Base-by-base conservation (phyloP, 1,284 basidiomycete species). In the Irpex sp. region DNA sequence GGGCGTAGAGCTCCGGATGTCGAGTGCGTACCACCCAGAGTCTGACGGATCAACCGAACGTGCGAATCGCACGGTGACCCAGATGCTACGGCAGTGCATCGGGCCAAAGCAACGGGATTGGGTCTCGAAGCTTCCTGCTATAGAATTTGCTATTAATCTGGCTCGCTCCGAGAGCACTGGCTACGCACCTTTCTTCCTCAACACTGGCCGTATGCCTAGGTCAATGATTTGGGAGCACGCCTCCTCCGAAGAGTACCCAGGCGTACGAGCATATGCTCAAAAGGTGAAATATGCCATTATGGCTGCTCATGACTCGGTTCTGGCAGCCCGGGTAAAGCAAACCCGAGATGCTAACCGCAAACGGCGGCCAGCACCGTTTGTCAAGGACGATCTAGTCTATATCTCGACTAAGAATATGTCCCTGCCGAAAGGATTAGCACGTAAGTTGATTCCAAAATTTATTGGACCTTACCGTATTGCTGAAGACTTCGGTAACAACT, bases 51-150 rank as follows among this genome's bases (percentile, higher is more conserved):
- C 28, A 4, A 28, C 28, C 3, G 28, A 28, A 4, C 28, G 28
- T 5, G 75, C 74, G 0, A 81, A 79, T 58, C 63, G 72, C 0
- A 77, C 76, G 0, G 65, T 79, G 1, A 73, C 68, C 0, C 76
- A 78, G 56, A 77, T 79, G 69, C 58, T 81, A 2, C 51, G 77
- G 0, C 67, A 71, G 36, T 73, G 69, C 23, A 67, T 81, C 0
- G 19, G 28, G 0, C 58, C 63, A 0, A 67, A 72, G 6, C 78
- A 80, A 58, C 70, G 63, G 19, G 74, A 80, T 58, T 80, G 78
- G 78, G 77, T 71, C 0, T 12, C 33, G 0, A 67, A 68, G 36
- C 42, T 78, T 21, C 75, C 75, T 1, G 65, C 67, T 0, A 72
- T 78, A 10, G 74, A 77, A 61, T 75, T 75, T 61, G 58, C 58